Percentiles rank a stretch among this genome's conserved stretches.
Conservation (phyloP, 176 grass and related monocot genomes). For the Elymus sibiricus region DNA sequence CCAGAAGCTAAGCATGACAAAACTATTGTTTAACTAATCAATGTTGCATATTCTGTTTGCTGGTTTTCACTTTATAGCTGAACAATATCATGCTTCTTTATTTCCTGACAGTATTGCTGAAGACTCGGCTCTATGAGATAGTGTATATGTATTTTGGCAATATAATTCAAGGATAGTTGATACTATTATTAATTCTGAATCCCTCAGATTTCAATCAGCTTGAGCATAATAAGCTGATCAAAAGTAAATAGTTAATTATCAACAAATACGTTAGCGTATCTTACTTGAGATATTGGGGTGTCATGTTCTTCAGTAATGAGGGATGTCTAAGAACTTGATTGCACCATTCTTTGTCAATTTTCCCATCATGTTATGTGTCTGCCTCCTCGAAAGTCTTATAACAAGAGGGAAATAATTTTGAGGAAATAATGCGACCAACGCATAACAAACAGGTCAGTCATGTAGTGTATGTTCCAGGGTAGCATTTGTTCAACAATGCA, state of each 20-base stretch:
- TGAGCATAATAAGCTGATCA: not conserved
- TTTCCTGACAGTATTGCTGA: not conserved
- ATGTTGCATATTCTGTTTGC: not conserved
- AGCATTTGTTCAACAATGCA: not conserved
- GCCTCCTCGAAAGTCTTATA: slow-evolving; percentile 56
- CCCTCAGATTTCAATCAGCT: not conserved
- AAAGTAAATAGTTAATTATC: not conserved
- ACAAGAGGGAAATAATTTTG: slow-evolving; percentile 17
- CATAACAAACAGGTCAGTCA: not conserved
- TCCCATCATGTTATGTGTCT: slow-evolving; percentile 60
- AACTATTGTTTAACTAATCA: not conserved
- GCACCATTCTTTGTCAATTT: slow-evolving; percentile 65
- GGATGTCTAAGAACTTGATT: slow-evolving; percentile 58
- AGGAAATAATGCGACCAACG: not conserved
- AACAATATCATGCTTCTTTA: not conserved
- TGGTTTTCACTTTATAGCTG: not conserved
- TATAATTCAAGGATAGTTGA: not conserved
- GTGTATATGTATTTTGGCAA: not conserved
- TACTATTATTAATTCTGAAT: not conserved
- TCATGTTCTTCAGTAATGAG: slow-evolving; percentile 64
- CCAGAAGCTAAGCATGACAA: not conserved
- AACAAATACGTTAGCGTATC: slow-evolving; percentile 16
- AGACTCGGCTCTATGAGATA: not conserved
- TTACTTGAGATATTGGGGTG: slow-evolving; percentile 61
- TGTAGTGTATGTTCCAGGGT: not conserved